phyloP scores from a whole-genome alignment of 176 grass and related monocot genomes.

The barley (Hordeum vulgare) region DNA sequence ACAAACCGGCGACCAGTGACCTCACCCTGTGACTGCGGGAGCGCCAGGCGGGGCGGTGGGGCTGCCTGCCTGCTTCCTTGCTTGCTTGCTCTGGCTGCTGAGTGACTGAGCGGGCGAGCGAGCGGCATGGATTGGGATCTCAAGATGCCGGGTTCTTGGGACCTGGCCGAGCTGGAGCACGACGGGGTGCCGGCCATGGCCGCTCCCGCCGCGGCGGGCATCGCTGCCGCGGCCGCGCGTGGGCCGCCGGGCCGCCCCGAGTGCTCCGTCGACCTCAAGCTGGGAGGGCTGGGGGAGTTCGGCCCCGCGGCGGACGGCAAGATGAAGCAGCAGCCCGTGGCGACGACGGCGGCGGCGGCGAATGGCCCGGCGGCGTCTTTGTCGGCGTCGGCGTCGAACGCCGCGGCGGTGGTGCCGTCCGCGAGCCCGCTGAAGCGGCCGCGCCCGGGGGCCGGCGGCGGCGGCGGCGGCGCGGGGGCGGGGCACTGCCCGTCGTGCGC shows the following conservation, averaged over 20 bases:
- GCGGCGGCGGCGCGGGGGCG: neutral
- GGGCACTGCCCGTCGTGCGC: constrained; percentile 49
- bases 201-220: neutral
- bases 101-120: neutral
- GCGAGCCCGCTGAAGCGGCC: constrained; percentile 39
- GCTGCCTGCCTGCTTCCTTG: neutral
- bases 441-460: neutral
- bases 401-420: constrained; percentile 1
- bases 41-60: neutral
- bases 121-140: constrained; percentile 89
- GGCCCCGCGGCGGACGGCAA: neutral
- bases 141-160: constrained; percentile 78
- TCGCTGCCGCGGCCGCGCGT: constrained; percentile 3
- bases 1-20: constrained; percentile 26
- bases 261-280: constrained; percentile 90
- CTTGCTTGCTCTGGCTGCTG: too few relatives aligned
- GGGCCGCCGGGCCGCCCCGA: constrained; percentile 23
- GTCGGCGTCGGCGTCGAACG: neutral
- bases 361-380: neutral
- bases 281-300: constrained; percentile 58
- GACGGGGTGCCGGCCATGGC: constrained; percentile 25
- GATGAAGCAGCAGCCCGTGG: constrained; percentile 8
- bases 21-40: neutral
- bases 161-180: constrained; percentile 51
- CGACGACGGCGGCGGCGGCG: constrained; percentile 9